phyloP scores from a whole-genome alignment of 805 yeast genomes.

The Barnettozyma californica region DNA sequence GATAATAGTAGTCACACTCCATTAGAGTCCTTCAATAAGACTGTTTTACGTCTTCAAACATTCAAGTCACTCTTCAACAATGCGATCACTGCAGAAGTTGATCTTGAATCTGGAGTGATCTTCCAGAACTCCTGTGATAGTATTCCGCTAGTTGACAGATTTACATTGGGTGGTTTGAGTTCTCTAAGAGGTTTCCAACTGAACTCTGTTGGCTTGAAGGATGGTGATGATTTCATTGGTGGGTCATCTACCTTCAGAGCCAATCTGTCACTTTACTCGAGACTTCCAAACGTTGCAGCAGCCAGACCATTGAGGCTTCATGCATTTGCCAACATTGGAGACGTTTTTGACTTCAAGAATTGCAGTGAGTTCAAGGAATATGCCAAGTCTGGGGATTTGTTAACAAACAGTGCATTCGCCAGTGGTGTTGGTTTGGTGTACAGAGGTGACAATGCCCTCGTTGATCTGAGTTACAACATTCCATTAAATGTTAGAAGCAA shows the following conservation, averaged over 20 bases:
- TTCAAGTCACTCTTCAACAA: conserved; percentile 39
- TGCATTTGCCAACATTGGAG: conserved; percentile 55
- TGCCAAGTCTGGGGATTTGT: conserved; percentile 17
- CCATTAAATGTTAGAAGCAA: conserved; percentile 44
- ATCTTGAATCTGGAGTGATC: conserved; percentile 48
- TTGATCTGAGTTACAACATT: conserved; percentile 50
- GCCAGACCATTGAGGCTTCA: conserved; percentile 54
- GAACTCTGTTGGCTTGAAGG: conserved; percentile 51
- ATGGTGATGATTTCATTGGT: conserved; percentile 45
- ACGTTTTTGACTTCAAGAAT: conserved; percentile 28
- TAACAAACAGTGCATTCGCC: conserved; percentile 36
- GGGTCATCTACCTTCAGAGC: conserved; percentile 48
- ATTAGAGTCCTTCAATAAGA: conserved; percentile 21
- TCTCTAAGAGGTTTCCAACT: conserved; percentile 60
- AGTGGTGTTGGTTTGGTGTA: conserved; percentile 51
- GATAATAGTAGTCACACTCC: conserved; percentile 27
- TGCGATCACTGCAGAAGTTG: conserved; percentile 42
- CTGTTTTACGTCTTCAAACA: conserved; percentile 18
- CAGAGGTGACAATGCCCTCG: conserved; percentile 44
- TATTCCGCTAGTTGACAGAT: conserved; percentile 64
- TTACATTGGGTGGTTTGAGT: conserved; percentile 64
- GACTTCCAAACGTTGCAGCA: conserved; percentile 43
- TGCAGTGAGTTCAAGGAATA: conserved; percentile 16
- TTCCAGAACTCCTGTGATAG: conserved; percentile 26
- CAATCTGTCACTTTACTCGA: conserved; percentile 46